Conservation (phyloP, 345 rosid genomes). For the Viola odorata region DNA sequence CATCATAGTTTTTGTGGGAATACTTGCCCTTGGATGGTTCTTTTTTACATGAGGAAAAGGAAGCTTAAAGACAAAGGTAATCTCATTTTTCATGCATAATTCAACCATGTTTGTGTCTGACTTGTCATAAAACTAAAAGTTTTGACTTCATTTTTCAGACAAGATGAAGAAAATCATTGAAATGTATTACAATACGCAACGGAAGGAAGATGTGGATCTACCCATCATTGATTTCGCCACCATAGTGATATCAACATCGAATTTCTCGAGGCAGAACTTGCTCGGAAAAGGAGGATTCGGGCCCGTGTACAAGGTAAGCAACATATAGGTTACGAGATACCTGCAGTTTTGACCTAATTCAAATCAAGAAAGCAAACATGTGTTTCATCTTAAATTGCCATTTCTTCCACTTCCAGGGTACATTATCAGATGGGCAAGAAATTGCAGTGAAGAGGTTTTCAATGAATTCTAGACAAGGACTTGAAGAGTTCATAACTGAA, state of each 20-base stretch:
- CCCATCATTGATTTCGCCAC: background rate
- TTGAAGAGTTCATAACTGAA: slow-evolving; percentile 1
- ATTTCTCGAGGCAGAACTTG: background rate
- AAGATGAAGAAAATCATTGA: background rate
- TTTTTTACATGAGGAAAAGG: background rate
- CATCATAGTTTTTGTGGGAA: background rate
- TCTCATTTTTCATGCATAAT: background rate
- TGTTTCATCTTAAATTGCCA: background rate
- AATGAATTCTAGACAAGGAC: slow-evolving; percentile 1
- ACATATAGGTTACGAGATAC: background rate
- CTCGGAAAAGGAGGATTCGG: slow-evolving; percentile 2
- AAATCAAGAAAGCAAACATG: background rate
- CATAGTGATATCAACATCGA: background rate
- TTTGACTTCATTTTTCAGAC: background rate
- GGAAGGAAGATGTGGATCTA: background rate
- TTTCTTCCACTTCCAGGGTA: background rate
- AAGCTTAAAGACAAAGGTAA: background rate
- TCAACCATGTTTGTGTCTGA: background rate
- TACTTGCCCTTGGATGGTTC: background rate
- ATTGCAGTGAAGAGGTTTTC: slow-evolving; percentile 7
- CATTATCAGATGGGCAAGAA: background rate
- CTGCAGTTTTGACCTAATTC: background rate
- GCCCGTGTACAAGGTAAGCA: background rate
- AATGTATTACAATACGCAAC: background rate
- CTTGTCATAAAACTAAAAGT: background rate